Conservation (phyloP, 2,329 filamentous ascomycete species). For the Beauveria sp. region DNA sequence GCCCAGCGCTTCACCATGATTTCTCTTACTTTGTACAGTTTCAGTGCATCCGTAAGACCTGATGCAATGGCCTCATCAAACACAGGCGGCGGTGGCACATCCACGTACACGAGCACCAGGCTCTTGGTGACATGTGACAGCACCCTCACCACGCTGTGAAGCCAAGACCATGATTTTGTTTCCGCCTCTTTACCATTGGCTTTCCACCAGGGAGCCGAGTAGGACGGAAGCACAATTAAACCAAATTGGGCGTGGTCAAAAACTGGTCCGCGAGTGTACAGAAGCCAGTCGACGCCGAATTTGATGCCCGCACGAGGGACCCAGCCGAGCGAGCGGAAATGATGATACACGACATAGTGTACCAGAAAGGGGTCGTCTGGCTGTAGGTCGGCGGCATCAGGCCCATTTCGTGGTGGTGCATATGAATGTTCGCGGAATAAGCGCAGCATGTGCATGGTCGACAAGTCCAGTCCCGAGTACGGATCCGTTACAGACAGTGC, state of each 20-base stretch:
- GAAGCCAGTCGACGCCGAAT: conserved; percentile 88
- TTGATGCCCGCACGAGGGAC: conserved; percentile 88
- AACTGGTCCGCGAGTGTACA: conserved; percentile 87
- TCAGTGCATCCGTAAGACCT: conserved; percentile 57
- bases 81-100: conserved; percentile 64
- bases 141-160: conserved; percentile 85
- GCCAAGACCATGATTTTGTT: conserved; percentile 63
- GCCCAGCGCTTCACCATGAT: conserved; percentile 78
- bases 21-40: conserved; percentile 69
- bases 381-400: conserved; percentile 36
- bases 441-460: conserved; percentile 50
- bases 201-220: conserved; percentile 67
- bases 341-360: conserved; percentile 86
- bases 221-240: conserved; percentile 75
- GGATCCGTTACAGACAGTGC: conserved; percentile 56
- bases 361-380: conserved; percentile 81
- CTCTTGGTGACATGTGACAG: conserved; percentile 87
- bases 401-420: conserved; percentile 48
- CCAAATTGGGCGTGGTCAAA: conserved; percentile 95
- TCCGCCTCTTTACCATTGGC: conserved; percentile 42
- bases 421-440: conserved; percentile 64
- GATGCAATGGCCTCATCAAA: conserved; percentile 34
- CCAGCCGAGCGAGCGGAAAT: conserved; percentile 94
- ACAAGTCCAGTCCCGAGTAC: conserved; percentile 35
- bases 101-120: conserved; percentile 82